A percentile compares a stretch with the other conserved stretches of the same genome.
Conservation (phyloP, 345 rosid genomes). For the Erodium maritimum region DNA sequence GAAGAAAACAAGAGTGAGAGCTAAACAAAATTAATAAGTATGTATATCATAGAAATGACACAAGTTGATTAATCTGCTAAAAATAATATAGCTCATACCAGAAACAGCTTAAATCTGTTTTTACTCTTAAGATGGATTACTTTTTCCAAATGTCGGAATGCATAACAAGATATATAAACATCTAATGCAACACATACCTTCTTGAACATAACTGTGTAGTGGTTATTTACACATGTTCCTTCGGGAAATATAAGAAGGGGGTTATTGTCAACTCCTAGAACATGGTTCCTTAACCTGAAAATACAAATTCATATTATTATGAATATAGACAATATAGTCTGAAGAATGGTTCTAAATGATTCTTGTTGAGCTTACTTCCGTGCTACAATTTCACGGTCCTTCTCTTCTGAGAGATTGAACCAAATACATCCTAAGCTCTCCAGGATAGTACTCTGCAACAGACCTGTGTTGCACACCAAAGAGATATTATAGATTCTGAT, state of each 20-base stretch:
- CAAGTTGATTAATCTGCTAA: neutral
- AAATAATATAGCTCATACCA: too few relatives aligned
- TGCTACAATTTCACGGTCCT: slow-evolving; percentile 94
- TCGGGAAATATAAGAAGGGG: slow-evolving; percentile 99
- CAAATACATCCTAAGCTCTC: slow-evolving; percentile 97
- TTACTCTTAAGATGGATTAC: neutral
- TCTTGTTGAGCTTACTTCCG: slow-evolving; percentile 51
- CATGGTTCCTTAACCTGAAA: slow-evolving; percentile 87
- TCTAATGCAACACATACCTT: slow-evolving; percentile 36
- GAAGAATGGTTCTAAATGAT: neutral
- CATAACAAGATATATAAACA: neutral
- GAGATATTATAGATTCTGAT: slow-evolving; percentile 2
- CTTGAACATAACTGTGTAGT: slow-evolving; percentile 96
- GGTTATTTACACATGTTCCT: slow-evolving; percentile 94
- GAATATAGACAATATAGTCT: slow-evolving; percentile 7
- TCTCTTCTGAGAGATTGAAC: slow-evolving; percentile 90
- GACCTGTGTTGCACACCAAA: slow-evolving; percentile 33
- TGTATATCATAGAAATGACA: too few relatives aligned
- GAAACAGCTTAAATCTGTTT: neutral
- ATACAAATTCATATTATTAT: slow-evolving; percentile 10
- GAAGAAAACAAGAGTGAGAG: slow-evolving; percentile 15
- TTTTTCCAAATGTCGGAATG: neutral
- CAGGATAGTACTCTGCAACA: slow-evolving; percentile 86
- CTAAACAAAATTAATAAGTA: slow-evolving; percentile 6
- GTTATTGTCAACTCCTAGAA: slow-evolving; percentile 74